phyloP scores from a whole-genome alignment of 768 basidiomycete genomes.

The Boletus pseudo-olivaceus region DNA sequence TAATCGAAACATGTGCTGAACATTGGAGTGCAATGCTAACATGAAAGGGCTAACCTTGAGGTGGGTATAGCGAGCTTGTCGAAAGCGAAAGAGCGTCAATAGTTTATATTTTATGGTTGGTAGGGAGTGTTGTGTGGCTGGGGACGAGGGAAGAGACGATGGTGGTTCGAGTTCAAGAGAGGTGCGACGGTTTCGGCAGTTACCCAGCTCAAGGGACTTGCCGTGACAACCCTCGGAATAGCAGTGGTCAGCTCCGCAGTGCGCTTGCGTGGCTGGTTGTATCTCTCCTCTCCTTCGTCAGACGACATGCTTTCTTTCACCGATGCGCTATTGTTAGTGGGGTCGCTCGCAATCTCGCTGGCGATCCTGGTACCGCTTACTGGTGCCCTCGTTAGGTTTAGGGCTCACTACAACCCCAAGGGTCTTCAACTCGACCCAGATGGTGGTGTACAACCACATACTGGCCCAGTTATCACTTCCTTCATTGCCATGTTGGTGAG shows the following conservation, averaged over 20 bases:
- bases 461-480: constrained; percentile 72
- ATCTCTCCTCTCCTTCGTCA: background rate
- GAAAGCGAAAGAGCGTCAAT: background rate
- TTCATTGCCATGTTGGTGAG: constrained; percentile 72
- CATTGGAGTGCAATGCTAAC: background rate
- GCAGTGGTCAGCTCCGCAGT: constrained; percentile 5
- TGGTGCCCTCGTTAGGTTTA: constrained; percentile 69
- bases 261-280: background rate
- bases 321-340: constrained; percentile 33
- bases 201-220: constrained; percentile 26
- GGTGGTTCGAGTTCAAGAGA: constrained; percentile 33
- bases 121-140: background rate
- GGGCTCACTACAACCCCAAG: constrained; percentile 85
- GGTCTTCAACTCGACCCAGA: constrained; percentile 77
- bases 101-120: background rate
- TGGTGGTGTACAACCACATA: constrained; percentile 70
- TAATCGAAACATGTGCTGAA: background rate
- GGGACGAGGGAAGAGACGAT: constrained; percentile 15
- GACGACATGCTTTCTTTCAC: constrained; percentile 33
- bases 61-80: background rate
- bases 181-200: constrained; percentile 18
- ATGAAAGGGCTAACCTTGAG: background rate
- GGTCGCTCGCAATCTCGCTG: constrained; percentile 51
- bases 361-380: constrained; percentile 57
- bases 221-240: constrained; percentile 20